Percentiles rank a stretch among this genome's conserved stretches.
Evolutionary conservation across 1,284 basidiomycete species (phyloP).

Genomic region (Irpex sp.): DNA sequence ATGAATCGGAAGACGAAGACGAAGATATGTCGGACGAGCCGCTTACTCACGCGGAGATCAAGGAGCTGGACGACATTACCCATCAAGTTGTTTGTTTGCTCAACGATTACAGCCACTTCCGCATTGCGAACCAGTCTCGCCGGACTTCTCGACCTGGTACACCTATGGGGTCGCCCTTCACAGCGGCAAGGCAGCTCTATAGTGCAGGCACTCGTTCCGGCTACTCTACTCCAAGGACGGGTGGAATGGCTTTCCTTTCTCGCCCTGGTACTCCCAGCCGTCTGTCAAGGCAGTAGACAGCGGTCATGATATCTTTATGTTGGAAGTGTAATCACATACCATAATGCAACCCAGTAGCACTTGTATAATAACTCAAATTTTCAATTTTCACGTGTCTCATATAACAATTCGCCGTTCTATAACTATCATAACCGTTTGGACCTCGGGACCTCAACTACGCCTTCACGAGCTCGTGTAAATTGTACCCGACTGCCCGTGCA

Average conservation of each 20-base stretch:
- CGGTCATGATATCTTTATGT: neutral
- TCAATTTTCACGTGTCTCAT: neutral
- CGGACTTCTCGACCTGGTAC: conserved; percentile 63
- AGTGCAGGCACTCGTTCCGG: conserved; percentile 42
- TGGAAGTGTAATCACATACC: neutral
- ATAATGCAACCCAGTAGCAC: neutral
- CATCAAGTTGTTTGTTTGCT: conserved; percentile 72
- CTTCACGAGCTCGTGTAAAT: neutral
- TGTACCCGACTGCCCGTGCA: neutral
- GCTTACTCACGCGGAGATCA: conserved; percentile 62
- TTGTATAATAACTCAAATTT: neutral
- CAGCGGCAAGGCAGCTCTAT: conserved; percentile 31
- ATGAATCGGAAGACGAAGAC: conserved; percentile 61
- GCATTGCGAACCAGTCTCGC: conserved; percentile 50
- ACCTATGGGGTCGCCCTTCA: conserved; percentile 47
- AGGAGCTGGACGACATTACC: conserved; percentile 73
- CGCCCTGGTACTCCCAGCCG: conserved; percentile 66
- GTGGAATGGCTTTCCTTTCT: conserved; percentile 40
- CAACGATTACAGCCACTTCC: conserved; percentile 61
- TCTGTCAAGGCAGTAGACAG: conserved; percentile 20
- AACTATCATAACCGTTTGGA: too few relatives aligned
- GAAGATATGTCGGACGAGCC: conserved; percentile 42
- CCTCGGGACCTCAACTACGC: too few relatives aligned
- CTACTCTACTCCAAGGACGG: conserved; percentile 13
- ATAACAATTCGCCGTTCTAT: neutral